Evolutionary conservation across 2,329 filamentous ascomycete genomes (phyloP).

Genomic region (Nemania diffusa): DNA sequence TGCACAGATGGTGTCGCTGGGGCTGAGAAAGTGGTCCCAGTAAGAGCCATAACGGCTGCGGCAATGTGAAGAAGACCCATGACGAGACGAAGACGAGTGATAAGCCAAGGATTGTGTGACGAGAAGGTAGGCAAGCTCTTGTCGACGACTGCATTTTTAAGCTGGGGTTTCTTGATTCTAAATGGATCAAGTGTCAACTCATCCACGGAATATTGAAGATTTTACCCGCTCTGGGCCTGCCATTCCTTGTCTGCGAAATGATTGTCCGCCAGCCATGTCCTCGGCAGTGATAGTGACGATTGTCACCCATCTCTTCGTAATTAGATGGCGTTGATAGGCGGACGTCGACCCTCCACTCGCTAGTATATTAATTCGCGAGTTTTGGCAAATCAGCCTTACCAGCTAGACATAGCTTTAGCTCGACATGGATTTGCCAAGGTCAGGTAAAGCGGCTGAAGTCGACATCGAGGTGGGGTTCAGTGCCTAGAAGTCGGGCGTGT

Average conservation of each 20-base stretch:
- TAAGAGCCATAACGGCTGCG: slow-evolving; percentile 25
- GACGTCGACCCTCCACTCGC: slow-evolving; percentile 4
- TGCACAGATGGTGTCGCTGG: slow-evolving; percentile 31
- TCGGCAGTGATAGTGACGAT: slow-evolving; percentile 29
- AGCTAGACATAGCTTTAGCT: slow-evolving; percentile 31
- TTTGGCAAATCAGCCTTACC: slow-evolving; percentile 40
- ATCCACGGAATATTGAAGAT: slow-evolving; percentile 11
- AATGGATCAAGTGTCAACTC: not conserved
- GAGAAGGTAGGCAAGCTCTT: not conserved
- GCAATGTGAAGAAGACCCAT: slow-evolving; percentile 33
- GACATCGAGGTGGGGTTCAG: slow-evolving; percentile 24
- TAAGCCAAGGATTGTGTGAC: slow-evolving; percentile 5
- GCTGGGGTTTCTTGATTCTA: not conserved
- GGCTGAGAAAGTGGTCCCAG: slow-evolving; percentile 19
- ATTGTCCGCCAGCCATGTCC: slow-evolving; percentile 3
- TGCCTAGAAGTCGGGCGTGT: not conserved
- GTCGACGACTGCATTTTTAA: slow-evolving; percentile 10
- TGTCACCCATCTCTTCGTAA: slow-evolving; percentile 28
- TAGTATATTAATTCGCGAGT: slow-evolving; percentile 33
- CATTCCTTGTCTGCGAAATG: slow-evolving; percentile 3
- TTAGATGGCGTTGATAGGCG: slow-evolving; percentile 29
- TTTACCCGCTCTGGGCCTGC: slow-evolving; percentile 27
- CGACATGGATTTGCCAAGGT: slow-evolving; percentile 29
- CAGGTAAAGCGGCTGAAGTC: slow-evolving; percentile 40
- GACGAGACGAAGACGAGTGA: slow-evolving; percentile 14